Base-by-base conservation (phyloP, 2,329 filamentous ascomycete genomes). In the Fusarium dimerum region DNA sequence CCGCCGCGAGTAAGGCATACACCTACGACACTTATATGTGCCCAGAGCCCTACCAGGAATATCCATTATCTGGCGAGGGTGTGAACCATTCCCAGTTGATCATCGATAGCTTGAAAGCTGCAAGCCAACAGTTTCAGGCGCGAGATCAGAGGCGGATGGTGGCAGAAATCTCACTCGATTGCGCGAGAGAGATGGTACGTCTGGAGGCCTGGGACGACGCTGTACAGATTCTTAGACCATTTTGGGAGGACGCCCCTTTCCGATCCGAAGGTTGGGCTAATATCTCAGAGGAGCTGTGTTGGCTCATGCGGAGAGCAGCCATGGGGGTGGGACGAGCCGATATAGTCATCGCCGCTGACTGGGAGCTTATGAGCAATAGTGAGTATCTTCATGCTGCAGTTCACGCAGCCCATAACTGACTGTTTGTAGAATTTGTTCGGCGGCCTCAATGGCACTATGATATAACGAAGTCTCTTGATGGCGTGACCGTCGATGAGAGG, bases 1-100 rank as follows among this genome's bases (percentile, higher is more conserved):
- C 73, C 7, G 70, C 75, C 8, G 74, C 77, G 10, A 76, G 74
- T 60, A 81, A 79, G 47, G 75, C 78, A 1, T 84, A 84, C 55
- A 74, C 75, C 2, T 86, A 87, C 56, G 85, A 88, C 64, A 84
- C 81, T 1, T 88, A 87, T 66, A 78, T 88, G 72, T 87, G 84
- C 50, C 84, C 83, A 12, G 78, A 83, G 39, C 85, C 85, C 2
- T 75, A 84, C 55, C 76, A 85, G 56, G 84, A 87, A 61, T 77
- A 77, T 45, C 82, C 84, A 0, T 58, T 85, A 13, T 66, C 72
- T 17, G 76, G 78, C 5, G 58, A 67, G 6, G 81, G 81, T 0
- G 74, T 83, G 40, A 76, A 85, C 54, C 84, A 87, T 65, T 72
- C 77, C 2, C 72, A 77, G 52, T 65, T 85, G 20, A 82, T 87